Conservation (phyloP, 139 green algal species). For the Chlorella sp. region DNA sequence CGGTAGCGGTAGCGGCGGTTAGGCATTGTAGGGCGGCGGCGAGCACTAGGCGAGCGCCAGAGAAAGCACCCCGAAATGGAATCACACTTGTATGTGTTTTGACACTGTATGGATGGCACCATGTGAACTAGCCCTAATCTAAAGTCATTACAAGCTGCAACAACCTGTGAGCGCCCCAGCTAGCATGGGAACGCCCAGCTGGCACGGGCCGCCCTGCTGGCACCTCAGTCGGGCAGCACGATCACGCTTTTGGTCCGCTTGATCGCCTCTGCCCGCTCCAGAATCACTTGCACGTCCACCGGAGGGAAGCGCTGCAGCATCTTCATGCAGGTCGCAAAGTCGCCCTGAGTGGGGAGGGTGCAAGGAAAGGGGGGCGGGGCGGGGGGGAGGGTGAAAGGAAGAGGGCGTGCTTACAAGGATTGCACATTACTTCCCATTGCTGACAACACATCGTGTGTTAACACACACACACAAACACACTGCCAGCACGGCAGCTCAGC, state of each 20-base stretch:
- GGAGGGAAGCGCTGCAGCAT: slow-evolving; percentile 90
- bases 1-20: too few relatives aligned
- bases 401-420: too few relatives aligned
- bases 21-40: too few relatives aligned
- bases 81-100: not conserved
- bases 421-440: too few relatives aligned
- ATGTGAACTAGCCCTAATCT: too few relatives aligned
- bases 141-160: too few relatives aligned
- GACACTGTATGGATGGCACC: too few relatives aligned
- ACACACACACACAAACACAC: too few relatives aligned
- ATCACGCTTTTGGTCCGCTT: slow-evolving; percentile 40
- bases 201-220: not conserved
- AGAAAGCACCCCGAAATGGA: too few relatives aligned
- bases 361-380: not conserved
- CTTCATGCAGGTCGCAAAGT: slow-evolving; percentile 94
- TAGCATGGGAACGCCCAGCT: not conserved
- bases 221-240: slow-evolving; percentile 17
- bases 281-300: slow-evolving; percentile 62
- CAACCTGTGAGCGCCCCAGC: not conserved
- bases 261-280: slow-evolving; percentile 52
- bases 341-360: slow-evolving; percentile 62
- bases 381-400: not conserved
- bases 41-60: too few relatives aligned
- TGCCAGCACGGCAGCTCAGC: too few relatives aligned
- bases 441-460: too few relatives aligned